A percentile compares a stretch with the other conserved stretches of the same genome.
Conservation (phyloP, 495 filamentous ascomycete genomes). For the Cairneyella variabilis region DNA sequence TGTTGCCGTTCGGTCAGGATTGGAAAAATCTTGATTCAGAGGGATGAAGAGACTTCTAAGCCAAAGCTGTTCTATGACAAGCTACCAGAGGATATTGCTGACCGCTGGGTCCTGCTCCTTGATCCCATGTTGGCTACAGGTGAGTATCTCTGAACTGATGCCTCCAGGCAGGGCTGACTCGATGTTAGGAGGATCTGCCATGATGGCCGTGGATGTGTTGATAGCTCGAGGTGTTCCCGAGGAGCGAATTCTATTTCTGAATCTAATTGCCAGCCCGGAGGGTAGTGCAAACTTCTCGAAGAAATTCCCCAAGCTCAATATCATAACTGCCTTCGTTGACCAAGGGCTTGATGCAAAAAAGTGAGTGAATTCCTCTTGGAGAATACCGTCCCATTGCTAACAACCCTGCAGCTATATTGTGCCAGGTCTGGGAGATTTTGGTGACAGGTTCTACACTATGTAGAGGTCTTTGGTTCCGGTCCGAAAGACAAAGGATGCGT, state of each 20-base stretch:
- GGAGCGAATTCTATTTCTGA: slow-evolving; percentile 91
- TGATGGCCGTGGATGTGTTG: slow-evolving; percentile 91
- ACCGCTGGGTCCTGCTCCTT: slow-evolving; percentile 90
- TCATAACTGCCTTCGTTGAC: slow-evolving; percentile 97
- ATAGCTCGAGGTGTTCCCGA: slow-evolving; percentile 88
- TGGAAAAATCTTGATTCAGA: slow-evolving; percentile 95
- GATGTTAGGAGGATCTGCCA: slow-evolving; percentile 78
- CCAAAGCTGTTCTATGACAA: slow-evolving; percentile 97
- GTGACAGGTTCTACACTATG: slow-evolving; percentile 93
- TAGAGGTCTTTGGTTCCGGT: slow-evolving; percentile 36
- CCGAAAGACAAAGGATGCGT: no score
- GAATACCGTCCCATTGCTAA: not conserved
- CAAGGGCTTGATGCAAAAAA: slow-evolving; percentile 37
- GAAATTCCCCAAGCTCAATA: slow-evolving; percentile 84
- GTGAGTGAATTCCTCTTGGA: not conserved
- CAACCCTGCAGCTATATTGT: slow-evolving; percentile 75
- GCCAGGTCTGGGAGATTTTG: slow-evolving; percentile 93
- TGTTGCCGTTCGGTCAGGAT: slow-evolving; percentile 96
- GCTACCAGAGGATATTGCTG: slow-evolving; percentile 85
- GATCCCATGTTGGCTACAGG: slow-evolving; percentile 99
- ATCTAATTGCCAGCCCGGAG: slow-evolving; percentile 91
- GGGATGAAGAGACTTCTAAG: slow-evolving; percentile 90
- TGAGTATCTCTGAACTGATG: slow-evolving; percentile 33
- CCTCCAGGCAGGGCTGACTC: not conserved
- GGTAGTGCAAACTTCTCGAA: slow-evolving; percentile 86